Evolutionary conservation across 306 rosid genomes (phyloP).

Genomic region (Cucumis cinereus): DNA sequence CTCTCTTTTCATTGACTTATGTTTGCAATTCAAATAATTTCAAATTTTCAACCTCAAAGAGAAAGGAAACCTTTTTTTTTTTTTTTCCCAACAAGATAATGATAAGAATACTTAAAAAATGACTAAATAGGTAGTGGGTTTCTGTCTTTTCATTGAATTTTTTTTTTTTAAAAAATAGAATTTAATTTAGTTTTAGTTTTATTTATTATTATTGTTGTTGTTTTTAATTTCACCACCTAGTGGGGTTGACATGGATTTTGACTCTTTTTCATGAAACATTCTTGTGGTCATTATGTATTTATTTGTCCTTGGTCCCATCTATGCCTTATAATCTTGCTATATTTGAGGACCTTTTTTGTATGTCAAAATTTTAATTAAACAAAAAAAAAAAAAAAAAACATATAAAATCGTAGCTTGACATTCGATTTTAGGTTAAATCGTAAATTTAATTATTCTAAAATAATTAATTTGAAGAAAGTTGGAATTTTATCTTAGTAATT

Average conservation of each 20-base stretch:
- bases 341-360: conserved; percentile 41
- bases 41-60: conserved; percentile 36
- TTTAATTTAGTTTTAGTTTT: not conserved
- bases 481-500: no score
- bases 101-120: conserved; percentile 23
- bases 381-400: no score
- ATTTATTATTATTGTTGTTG: no score
- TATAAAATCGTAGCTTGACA: no score
- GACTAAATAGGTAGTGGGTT: conserved; percentile 44
- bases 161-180: not conserved
- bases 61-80: not conserved
- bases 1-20: conserved; percentile 70
- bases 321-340: conserved; percentile 31
- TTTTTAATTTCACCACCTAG: conserved; percentile 22
- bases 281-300: conserved; percentile 32
- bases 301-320: conserved; percentile 23
- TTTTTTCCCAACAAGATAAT: conserved; percentile 29
- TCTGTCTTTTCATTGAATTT: conserved; percentile 30
- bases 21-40: conserved; percentile 16
- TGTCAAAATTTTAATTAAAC: not conserved
- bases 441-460: no score
- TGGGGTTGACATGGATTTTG: conserved; percentile 93
- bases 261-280: conserved; percentile 82
- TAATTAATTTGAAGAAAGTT: no score
- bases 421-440: no score